phyloP scores from a whole-genome alignment of 1,284 basidiomycete species.

The Thecaphora frezii region DNA sequence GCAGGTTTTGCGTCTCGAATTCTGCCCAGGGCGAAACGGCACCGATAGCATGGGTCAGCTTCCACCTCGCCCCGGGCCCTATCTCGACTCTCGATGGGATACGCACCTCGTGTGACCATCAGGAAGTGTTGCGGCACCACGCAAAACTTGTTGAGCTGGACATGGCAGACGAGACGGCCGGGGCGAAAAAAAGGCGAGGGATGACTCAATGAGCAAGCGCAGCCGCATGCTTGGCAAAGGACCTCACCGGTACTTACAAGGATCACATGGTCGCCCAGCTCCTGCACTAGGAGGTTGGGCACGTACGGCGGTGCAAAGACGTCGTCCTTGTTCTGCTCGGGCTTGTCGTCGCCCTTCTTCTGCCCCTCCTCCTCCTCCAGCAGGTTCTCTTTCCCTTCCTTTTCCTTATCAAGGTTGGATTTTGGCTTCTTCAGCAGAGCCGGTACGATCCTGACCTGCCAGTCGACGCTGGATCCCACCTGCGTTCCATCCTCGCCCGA shows the following conservation, averaged over 20 bases:
- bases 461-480: conserved; percentile 9
- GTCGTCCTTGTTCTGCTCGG: conserved; percentile 44
- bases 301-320: conserved; percentile 58
- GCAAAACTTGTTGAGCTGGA: conserved; percentile 54
- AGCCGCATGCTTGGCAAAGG: no score
- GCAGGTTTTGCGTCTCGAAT: conserved; percentile 48
- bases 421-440: conserved; percentile 50
- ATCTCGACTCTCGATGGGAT: not conserved
- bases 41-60: not conserved
- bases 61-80: no score
- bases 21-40: conserved; percentile 4
- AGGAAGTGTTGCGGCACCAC: conserved; percentile 55
- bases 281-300: conserved; percentile 47
- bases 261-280: conserved; percentile 39
- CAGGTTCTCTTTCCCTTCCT: conserved; percentile 17
- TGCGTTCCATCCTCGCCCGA: not conserved
- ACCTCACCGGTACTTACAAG: conserved; percentile 10
- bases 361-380: conserved; percentile 10
- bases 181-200: no score
- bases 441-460: conserved; percentile 51
- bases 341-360: conserved; percentile 5
- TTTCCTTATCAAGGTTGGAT: conserved; percentile 2
- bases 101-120: conserved; percentile 40
- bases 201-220: no score
- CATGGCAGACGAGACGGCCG: not conserved